These are phyloP conservation scores for Daphne laureola DNA, from an alignment of 441 rosid genomes.

Conservation along the genomic window DNA sequence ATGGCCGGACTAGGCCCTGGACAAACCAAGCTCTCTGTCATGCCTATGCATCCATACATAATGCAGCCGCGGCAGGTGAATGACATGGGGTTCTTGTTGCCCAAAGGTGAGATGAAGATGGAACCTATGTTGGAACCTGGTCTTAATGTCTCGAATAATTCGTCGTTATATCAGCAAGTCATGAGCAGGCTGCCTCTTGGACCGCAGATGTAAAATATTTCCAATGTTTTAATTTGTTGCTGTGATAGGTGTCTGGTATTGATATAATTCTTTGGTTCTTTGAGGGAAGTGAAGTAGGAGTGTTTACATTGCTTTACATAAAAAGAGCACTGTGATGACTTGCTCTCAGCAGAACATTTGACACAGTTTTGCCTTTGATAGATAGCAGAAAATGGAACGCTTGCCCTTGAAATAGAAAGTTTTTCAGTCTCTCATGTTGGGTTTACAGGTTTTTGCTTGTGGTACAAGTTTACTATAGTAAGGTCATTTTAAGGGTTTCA, in stretches of 20 bases:
- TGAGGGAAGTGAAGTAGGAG: conserved; percentile 26
- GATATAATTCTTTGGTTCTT: conserved; percentile 5
- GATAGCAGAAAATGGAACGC: too few relatives aligned
- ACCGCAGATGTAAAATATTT: conserved; percentile 46
- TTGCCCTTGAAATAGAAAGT: too few relatives aligned
- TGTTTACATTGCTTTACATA: conserved; percentile 17
- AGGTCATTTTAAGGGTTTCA: too few relatives aligned
- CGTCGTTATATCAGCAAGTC: conserved; percentile 63
- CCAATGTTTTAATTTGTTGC: neutral
- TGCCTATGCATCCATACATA: conserved; percentile 55
- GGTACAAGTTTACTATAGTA: too few relatives aligned
- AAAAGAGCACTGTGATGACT: neutral
- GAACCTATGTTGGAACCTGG: conserved; percentile 68
- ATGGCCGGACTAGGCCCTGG: conserved; percentile 60
- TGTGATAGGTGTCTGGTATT: conserved; percentile 4
- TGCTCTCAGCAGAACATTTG: too few relatives aligned
- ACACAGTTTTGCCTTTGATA: too few relatives aligned
- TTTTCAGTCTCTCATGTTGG: too few relatives aligned
- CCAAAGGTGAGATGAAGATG: conserved; percentile 65
- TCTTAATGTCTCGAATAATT: conserved; percentile 37
- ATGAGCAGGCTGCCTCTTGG: conserved; percentile 83
- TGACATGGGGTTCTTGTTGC: conserved; percentile 47
- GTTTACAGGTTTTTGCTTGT: too few relatives aligned
- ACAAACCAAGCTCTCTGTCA: conserved; percentile 47
- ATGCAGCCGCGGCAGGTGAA: conserved; percentile 40